Percentiles rank a stretch among this genome's conserved stretches.
Evolutionary conservation across 257 asterid genomes (phyloP).

Genomic region (Galeopsis tetrahit): DNA sequence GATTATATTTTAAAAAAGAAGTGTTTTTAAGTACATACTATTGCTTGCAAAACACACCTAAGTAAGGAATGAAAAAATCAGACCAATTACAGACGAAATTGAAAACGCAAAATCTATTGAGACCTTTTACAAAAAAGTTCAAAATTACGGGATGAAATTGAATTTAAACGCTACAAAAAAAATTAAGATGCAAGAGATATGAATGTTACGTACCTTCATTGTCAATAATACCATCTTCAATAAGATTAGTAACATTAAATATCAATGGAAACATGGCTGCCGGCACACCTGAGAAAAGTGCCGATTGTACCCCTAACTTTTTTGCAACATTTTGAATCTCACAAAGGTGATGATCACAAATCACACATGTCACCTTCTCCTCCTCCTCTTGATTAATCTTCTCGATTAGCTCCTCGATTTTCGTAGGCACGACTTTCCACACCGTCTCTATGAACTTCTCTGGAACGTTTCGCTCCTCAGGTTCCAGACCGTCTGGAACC

Average conservation of each 20-base stretch:
- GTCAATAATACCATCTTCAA: constrained; percentile 54
- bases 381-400: constrained; percentile 23
- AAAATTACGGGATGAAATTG: not conserved
- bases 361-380: constrained; percentile 45
- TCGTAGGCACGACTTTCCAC: constrained; percentile 48
- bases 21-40: too few relatives aligned
- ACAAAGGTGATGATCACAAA: constrained; percentile 56
- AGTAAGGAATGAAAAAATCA: too few relatives aligned
- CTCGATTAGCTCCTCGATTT: constrained; percentile 47
- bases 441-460: constrained; percentile 49
- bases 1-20: too few relatives aligned
- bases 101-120: too few relatives aligned
- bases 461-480: constrained; percentile 40
- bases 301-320: constrained; percentile 50
- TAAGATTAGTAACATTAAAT: constrained; percentile 49
- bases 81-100: too few relatives aligned
- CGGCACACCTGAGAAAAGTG: constrained; percentile 45
- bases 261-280: constrained; percentile 62
- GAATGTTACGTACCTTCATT: constrained; percentile 40
- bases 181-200: not conserved
- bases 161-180: too few relatives aligned
- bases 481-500: constrained; percentile 51
- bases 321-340: constrained; percentile 43
- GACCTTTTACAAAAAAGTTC: not conserved
- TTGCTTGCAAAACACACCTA: too few relatives aligned